Evolutionary conservation across 495 filamentous ascomycete species (phyloP).

Genomic region (Emericellopsis terricola): DNA sequence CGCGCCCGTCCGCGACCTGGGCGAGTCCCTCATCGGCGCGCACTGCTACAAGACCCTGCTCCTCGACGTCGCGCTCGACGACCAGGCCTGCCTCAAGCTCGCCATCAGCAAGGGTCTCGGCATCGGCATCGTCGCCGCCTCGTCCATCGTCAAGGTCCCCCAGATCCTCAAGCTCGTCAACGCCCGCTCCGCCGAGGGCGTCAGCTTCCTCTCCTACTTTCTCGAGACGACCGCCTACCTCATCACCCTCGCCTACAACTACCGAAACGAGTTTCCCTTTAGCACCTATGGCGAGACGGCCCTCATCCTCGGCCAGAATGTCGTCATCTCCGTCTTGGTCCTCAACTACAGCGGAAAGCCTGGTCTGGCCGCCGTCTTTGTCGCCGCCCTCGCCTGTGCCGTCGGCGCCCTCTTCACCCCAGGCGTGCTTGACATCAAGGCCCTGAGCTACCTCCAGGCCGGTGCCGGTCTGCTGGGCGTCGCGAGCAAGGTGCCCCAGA

Average conservation of each 20-base stretch:
- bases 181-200: constrained; percentile 60
- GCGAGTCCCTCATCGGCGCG: constrained; percentile 62
- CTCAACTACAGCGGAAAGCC: constrained; percentile 54
- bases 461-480: constrained; percentile 69
- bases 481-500: constrained; percentile 85
- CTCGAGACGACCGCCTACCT: constrained; percentile 77
- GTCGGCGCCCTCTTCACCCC: constrained; percentile 52
- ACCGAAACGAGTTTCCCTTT: constrained; percentile 79
- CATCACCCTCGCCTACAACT: constrained; percentile 77
- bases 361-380: constrained; percentile 46
- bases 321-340: constrained; percentile 69
- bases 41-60: constrained; percentile 70
- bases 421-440: constrained; percentile 44
- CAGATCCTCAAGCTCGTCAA: constrained; percentile 81
- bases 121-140: constrained; percentile 76
- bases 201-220: constrained; percentile 77
- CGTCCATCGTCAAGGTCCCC: constrained; percentile 82
- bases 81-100: constrained; percentile 63
- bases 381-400: constrained; percentile 51
- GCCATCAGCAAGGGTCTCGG: constrained; percentile 83
- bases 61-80: constrained; percentile 56
- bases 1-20: constrained; percentile 52
- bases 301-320: constrained; percentile 78
- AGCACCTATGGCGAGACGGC: constrained; percentile 92
- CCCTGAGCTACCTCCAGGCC: constrained; percentile 62